Evolutionary conservation across 495 filamentous ascomycete species (phyloP).

Genomic region (Tuber brumale): DNA sequence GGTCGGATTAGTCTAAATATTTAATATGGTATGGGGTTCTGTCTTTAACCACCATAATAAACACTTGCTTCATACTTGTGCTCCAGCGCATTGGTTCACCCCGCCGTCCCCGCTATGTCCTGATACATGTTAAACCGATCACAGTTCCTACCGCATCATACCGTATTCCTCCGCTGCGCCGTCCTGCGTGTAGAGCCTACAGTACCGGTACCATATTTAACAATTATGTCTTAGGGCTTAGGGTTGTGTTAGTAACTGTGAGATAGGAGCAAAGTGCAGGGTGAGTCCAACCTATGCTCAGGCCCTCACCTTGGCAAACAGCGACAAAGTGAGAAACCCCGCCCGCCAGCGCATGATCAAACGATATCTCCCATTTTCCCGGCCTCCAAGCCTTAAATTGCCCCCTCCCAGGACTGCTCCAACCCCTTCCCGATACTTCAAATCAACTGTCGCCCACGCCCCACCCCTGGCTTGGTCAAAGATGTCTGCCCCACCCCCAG

Average conservation of each 20-base stretch:
- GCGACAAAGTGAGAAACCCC: background rate
- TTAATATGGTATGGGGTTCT: background rate
- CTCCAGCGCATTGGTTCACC: background rate
- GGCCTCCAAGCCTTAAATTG: background rate
- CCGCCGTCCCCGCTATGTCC: too few species aligned
- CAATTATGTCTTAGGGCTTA: background rate
- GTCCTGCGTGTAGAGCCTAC: background rate
- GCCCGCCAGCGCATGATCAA: background rate
- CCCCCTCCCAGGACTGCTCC: background rate
- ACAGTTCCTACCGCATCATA: background rate
- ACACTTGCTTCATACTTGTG: background rate
- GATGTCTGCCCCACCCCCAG: background rate
- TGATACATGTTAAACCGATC: background rate
- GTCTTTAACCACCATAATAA: background rate
- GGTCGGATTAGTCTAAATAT: background rate
- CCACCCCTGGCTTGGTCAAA: background rate
- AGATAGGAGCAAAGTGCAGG: background rate
- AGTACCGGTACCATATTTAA: too few species aligned
- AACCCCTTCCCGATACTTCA: background rate
- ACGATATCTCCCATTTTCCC: conserved; percentile 5
- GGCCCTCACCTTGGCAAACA: too few species aligned
- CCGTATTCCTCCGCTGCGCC: background rate
- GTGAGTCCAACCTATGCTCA: background rate
- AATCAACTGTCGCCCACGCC: background rate
- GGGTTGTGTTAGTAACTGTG: background rate